These are phyloP conservation scores for Starmerella bombi DNA, from an alignment of 805 yeast genomes.

Conservation along the genomic window DNA sequence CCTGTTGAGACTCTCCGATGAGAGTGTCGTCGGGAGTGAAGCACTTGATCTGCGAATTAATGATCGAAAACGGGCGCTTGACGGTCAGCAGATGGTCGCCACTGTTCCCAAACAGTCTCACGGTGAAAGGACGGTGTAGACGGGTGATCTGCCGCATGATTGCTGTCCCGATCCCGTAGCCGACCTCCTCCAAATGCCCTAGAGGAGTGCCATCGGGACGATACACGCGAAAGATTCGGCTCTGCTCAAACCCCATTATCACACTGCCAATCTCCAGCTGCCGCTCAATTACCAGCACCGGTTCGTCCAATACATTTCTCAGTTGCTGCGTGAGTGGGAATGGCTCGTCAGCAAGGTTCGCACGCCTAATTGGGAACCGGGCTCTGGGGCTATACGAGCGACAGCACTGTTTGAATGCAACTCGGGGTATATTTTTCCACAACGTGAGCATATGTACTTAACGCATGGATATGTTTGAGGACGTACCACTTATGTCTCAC, in stretches of 20 bases:
- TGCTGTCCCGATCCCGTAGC: conserved; percentile 50
- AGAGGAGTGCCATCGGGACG: conserved; percentile 59
- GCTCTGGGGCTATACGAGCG: background rate
- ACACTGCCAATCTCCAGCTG: conserved; percentile 80
- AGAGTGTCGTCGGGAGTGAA: conserved; percentile 44
- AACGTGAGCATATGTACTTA: no score
- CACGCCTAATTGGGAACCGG: background rate
- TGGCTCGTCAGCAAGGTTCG: conserved; percentile 6
- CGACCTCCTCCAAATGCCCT: conserved; percentile 76
- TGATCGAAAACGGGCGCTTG: conserved; percentile 70
- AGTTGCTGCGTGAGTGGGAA: conserved; percentile 31
- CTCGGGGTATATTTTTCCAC: no score
- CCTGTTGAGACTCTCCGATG: conserved; percentile 79
- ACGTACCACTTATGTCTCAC: no score
- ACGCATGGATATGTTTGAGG: no score
- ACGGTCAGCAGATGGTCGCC: conserved; percentile 35
- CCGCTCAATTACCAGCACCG: conserved; percentile 76
- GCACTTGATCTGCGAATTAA: conserved; percentile 76
- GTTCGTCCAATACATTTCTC: conserved; percentile 52
- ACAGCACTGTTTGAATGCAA: no score
- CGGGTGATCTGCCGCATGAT: conserved; percentile 73
- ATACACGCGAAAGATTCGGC: conserved; percentile 59
- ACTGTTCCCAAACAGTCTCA: conserved; percentile 26
- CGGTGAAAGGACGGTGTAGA: conserved; percentile 62
- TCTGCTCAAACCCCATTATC: conserved; percentile 81